Evolutionary conservation across 2,329 filamentous ascomycete genomes (phyloP), one percentile per base, ranked within the genome.

Genomic region (Penicillium frequentans): DNA sequence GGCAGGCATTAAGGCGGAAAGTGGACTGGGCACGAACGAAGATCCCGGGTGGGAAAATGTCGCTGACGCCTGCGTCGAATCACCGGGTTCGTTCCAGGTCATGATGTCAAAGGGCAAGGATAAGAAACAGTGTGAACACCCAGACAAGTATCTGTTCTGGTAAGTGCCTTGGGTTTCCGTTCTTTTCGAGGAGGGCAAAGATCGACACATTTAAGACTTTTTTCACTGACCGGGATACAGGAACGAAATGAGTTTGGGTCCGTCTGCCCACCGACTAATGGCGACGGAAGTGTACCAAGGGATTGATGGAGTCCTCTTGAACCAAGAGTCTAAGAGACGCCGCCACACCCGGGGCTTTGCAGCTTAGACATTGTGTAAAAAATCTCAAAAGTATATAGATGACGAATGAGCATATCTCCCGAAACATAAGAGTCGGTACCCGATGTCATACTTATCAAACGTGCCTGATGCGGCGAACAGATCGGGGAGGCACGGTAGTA

Each of bases 141-240:
- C 75, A 27, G 68, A 74, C 27, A 74, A 72, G 55, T 75, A 72
- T 64, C 65, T 77, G 37, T 77, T 77, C 62, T 75, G 75, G 76
- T 77, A 66, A 69, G 71, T 59, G 6, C 43, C 27, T 56, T 7
- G 16, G 11, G 1, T 26, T 23, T 33, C 8, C 19, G 10, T 42
- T 19, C 16, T 23, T 27, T 39, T 29, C 33, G n/a, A 35, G 49
- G 49, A 35, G 11, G 21, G 21, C n/a, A 33, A 37, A 4, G 50
- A 61, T 63, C 58, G 52, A 55, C 59, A 55, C 9, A 23, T n/a
- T 5, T 7, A 27, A 35, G 24, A 21, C 1, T 1, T 31, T 42
- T 33, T 21, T 9, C 42, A n/a, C 50, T 53, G 24, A 53, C 29
- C 21, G 27, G 9, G 19, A 56, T 63, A 51, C 61, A 78, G 76